These are phyloP conservation scores for Nyctanthes arbortristis DNA, from an alignment of 257 asterid genomes.

Conservation along the genomic window DNA sequence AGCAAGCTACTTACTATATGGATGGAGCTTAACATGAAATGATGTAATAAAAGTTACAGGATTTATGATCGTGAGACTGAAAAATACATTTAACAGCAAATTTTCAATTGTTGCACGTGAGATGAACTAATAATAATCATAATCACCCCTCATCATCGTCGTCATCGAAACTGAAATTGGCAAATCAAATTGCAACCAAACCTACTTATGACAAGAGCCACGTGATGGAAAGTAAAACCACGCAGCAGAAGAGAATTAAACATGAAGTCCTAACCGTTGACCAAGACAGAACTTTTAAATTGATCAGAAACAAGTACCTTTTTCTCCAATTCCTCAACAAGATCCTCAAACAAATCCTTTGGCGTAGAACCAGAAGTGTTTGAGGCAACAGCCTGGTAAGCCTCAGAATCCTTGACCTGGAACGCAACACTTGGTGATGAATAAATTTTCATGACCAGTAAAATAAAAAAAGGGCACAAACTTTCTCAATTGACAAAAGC, in stretches of 20 bases:
- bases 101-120: not conserved
- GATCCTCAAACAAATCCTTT: constrained; percentile 88
- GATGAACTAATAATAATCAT: too few species aligned
- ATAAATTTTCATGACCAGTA: not conserved
- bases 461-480: not conserved
- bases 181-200: not conserved
- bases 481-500: constrained; percentile 11
- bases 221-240: not conserved
- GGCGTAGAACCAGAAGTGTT: constrained; percentile 93
- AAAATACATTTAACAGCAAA: not conserved
- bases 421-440: constrained; percentile 18
- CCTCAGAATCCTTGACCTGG: constrained; percentile 79
- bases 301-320: constrained; percentile 47
- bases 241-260: not conserved
- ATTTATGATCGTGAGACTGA: not conserved
- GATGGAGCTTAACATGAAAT: not conserved
- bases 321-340: constrained; percentile 75
- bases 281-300: constrained; percentile 8
- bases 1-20: not conserved
- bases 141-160: too few species aligned
- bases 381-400: constrained; percentile 79
- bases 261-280: not conserved
- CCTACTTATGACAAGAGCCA: not conserved
- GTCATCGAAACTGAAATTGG: not conserved
- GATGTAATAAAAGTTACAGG: not conserved